Percentiles rank a stretch among this genome's conserved stretches.
Conservation (phyloP, 2,329 filamentous ascomycete genomes). For the Fusarium sterilihyphosum region DNA sequence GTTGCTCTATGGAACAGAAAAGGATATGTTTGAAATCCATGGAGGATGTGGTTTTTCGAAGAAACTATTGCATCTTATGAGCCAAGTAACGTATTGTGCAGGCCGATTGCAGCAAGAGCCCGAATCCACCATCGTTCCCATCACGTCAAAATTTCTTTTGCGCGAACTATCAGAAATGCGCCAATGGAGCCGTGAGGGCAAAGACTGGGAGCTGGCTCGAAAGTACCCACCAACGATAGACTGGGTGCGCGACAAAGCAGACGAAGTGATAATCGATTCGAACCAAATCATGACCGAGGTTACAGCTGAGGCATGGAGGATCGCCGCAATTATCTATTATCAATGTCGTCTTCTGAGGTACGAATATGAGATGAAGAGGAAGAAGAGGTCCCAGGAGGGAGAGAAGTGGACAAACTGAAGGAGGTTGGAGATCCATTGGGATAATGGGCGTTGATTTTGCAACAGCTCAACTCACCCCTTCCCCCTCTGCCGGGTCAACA, state of each 20-base stretch:
- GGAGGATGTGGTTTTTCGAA: conserved; percentile 56
- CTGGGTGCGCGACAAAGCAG: conserved; percentile 43
- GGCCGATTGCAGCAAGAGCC: conserved; percentile 48
- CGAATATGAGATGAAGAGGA: neutral
- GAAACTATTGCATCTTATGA: conserved; percentile 50
- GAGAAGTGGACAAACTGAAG: neutral
- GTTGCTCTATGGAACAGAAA: conserved; percentile 50
- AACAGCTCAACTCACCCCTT: neutral
- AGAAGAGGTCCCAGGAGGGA: neutral
- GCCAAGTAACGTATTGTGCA: conserved; percentile 51
- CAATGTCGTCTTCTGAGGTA: conserved; percentile 53
- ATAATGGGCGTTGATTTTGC: neutral
- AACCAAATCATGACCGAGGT: conserved; percentile 52
- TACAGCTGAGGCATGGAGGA: conserved; percentile 54
- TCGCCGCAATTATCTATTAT: conserved; percentile 52
- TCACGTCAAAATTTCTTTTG: conserved; percentile 44
- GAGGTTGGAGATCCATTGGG: neutral
- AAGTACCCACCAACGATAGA: conserved; percentile 36
- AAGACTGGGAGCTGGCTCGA: conserved; percentile 32
- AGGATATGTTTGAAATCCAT: conserved; percentile 51
- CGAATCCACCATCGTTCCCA: conserved; percentile 45
- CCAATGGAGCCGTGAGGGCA: conserved; percentile 50
- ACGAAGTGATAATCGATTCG: conserved; percentile 40
- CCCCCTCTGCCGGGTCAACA: neutral
- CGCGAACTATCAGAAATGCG: conserved; percentile 46